Evolutionary conservation across 345 rosid genomes (phyloP).

Genomic region (Eucalyptus regnans): DNA sequence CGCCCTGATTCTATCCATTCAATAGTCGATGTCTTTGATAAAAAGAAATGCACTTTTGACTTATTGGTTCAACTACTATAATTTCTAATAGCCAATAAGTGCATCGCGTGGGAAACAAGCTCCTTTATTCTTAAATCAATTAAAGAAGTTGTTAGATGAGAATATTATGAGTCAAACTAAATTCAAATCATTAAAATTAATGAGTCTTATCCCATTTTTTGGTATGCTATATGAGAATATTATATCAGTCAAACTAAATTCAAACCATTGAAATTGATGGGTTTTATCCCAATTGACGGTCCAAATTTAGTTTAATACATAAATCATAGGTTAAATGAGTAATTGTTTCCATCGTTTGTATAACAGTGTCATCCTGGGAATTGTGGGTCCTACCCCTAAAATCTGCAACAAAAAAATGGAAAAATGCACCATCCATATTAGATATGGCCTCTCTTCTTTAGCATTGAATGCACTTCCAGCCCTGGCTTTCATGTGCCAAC

Average conservation of each 20-base stretch:
- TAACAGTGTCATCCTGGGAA: neutral
- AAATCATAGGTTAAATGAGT: neutral
- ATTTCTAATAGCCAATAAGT: neutral
- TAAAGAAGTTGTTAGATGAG: neutral
- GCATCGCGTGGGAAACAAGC: neutral
- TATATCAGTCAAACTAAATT: neutral
- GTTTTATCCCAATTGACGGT: neutral
- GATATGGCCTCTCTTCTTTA: neutral
- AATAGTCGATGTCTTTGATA: neutral
- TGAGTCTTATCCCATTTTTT: neutral
- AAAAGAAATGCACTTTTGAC: neutral
- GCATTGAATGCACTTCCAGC: neutral
- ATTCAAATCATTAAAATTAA: neutral
- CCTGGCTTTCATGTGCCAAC: neutral
- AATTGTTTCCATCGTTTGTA: neutral
- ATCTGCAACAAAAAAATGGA: neutral
- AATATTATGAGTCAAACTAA: neutral
- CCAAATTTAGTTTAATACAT: neutral
- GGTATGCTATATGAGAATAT: neutral
- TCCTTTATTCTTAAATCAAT: neutral
- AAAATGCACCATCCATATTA: neutral
- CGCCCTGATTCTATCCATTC: fast-evolving
- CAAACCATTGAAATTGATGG: neutral
- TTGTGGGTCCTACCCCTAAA: neutral
- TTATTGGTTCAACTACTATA: neutral